Evolutionary conservation across 2,329 filamentous ascomycete genomes (phyloP).

Genomic region (Aspergillus sp.): DNA sequence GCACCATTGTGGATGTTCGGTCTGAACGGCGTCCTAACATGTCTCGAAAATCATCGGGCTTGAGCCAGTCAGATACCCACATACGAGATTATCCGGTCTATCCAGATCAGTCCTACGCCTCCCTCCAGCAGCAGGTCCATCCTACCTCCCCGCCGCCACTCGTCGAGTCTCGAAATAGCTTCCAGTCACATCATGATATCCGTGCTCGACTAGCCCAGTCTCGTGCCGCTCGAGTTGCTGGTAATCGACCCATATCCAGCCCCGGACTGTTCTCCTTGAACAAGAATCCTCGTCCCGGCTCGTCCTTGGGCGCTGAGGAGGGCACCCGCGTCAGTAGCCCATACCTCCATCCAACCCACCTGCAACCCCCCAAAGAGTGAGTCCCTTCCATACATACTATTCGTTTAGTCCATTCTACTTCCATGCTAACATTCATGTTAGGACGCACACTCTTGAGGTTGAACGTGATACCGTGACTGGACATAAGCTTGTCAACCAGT

Average conservation of each 20-base stretch:
- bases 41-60: slow-evolving; percentile 19
- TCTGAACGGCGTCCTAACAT: slow-evolving; percentile 24
- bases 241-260: slow-evolving; percentile 41
- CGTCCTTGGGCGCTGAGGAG: slow-evolving; percentile 29
- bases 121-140: slow-evolving; percentile 37
- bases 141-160: slow-evolving; percentile 33
- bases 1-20: slow-evolving; percentile 28
- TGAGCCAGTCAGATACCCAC: slow-evolving; percentile 17
- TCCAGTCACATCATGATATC: slow-evolving; percentile 25
- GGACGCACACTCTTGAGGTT: slow-evolving; percentile 83
- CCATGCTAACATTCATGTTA: slow-evolving; percentile 23
- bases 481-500: slow-evolving; percentile 94
- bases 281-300: slow-evolving; percentile 23
- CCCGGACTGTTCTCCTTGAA: slow-evolving; percentile 37
- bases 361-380: slow-evolving; percentile 68
- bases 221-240: slow-evolving; percentile 33
- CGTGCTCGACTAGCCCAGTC: slow-evolving; percentile 1
- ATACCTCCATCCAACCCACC: slow-evolving; percentile 62
- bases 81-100: slow-evolving; percentile 36
- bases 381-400: slow-evolving; percentile 16
- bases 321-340: slow-evolving; percentile 45
- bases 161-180: slow-evolving; percentile 23
- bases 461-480: slow-evolving; percentile 83
- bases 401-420: no score
- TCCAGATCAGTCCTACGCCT: slow-evolving; percentile 42